Base-by-base conservation (phyloP, 495 filamentous ascomycete species). In the Apiosordaria backusii region DNA sequence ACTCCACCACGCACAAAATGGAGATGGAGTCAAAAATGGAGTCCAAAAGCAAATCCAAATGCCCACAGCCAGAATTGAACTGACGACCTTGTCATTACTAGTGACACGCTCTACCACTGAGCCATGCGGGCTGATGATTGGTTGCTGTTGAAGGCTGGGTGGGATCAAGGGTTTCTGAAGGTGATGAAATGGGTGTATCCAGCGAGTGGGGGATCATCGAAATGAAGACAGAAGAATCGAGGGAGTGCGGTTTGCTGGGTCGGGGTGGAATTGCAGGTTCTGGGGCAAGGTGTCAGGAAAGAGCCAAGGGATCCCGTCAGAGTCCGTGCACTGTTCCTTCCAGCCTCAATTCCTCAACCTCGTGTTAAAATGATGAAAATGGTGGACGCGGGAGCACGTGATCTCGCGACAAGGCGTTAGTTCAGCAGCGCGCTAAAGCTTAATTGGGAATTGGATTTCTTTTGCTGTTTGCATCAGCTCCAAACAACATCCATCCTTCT, bases 121-220 rank as follows among this genome's bases (percentile, higher is more conserved):
- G 67, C 67, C 67, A 68, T 65, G 67, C 67, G 67, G 67, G 67
- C 67, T 22, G 13, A 13, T 63, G 57, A 26, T 18, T 57, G 50
- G 29, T 52, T 67, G 50, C 16, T 45, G 35, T 45, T 45, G 35
- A 13, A 2, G 13, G 16, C 16, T 7, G 10, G 10, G 4, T 0
- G 9, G 35, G 35, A 45, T 13, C 2, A 45, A 13, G 35, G 35
- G 35, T 0, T 45, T 45, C 13, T 45, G 35, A 45, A 45, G 35
- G 35, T 45, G 35, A 13, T 45, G 13, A 10, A 35, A 4, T 35
- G 29, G 29, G 29, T n/a, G n/a, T n/a, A n/a, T n/a, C n/a, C n/a
- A n/a, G n/a, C n/a, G n/a, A n/a, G n/a, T n/a, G n/a, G n/a, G n/a
- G n/a, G n/a, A n/a, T n/a, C n/a, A n/a, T n/a, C n/a, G n/a, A n/a